phyloP scores from a whole-genome alignment of 805 yeast species.

The Priceomyces melissophilus region DNA sequence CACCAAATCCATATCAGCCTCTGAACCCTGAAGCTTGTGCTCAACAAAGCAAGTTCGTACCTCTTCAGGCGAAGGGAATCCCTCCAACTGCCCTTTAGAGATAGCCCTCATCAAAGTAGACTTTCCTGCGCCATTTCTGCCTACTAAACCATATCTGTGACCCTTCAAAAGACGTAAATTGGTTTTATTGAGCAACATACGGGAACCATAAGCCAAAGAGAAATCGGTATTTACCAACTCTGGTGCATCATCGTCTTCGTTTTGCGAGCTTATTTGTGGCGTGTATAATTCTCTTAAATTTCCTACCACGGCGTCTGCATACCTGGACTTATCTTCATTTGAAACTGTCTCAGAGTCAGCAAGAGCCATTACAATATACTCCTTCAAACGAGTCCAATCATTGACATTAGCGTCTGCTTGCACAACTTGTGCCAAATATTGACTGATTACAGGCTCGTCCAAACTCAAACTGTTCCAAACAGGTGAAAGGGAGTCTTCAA shows the following conservation, averaged over 20 bases:
- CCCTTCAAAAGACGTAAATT: slow-evolving; percentile 84
- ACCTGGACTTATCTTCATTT: slow-evolving; percentile 32
- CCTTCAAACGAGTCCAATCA: slow-evolving; percentile 48
- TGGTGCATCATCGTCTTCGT: slow-evolving; percentile 72
- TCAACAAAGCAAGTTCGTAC: slow-evolving; percentile 94
- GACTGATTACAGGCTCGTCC: slow-evolving; percentile 35
- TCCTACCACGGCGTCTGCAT: slow-evolving; percentile 43
- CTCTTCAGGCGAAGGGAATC: slow-evolving; percentile 87
- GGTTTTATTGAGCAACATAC: slow-evolving; percentile 94
- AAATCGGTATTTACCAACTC: slow-evolving; percentile 93
- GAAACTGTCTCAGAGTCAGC: slow-evolving; percentile 15
- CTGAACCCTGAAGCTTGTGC: slow-evolving; percentile 93
- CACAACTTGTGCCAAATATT: slow-evolving; percentile 45
- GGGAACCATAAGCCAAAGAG: slow-evolving; percentile 94
- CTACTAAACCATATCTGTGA: slow-evolving; percentile 96
- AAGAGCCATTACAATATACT: slow-evolving; percentile 44
- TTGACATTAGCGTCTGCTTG: slow-evolving; percentile 42
- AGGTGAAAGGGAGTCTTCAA: slow-evolving; percentile 7
- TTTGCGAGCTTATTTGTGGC: slow-evolving; percentile 46
- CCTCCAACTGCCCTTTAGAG: slow-evolving; percentile 94
- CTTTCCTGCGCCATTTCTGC: slow-evolving; percentile 98
- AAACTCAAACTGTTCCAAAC: slow-evolving; percentile 7
- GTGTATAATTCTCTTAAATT: slow-evolving; percentile 54
- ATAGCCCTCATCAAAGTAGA: slow-evolving; percentile 96
- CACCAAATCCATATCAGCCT: slow-evolving; percentile 86